A percentile compares a stretch with the other conserved stretches of the same genome.
phyloP scores from a whole-genome alignment of 345 rosid species.

The Acer negundo region DNA sequence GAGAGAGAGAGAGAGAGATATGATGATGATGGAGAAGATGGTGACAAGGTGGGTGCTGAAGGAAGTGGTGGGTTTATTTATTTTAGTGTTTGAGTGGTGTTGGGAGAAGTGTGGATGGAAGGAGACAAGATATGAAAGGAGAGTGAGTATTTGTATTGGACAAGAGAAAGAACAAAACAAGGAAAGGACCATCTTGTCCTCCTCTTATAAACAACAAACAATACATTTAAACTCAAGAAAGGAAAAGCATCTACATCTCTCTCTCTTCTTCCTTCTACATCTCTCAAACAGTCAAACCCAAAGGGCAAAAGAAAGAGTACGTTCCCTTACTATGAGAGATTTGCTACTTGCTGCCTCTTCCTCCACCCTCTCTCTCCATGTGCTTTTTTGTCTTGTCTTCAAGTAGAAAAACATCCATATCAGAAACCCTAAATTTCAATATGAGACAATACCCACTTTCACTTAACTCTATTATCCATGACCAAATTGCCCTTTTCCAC shows the following conservation, averaged over 20 bases:
- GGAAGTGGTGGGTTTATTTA: conserved; percentile 16
- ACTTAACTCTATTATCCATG: background rate
- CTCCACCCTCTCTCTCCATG: conserved; percentile 38
- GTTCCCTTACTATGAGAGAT: conserved; percentile 4
- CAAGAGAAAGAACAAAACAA: conserved; percentile 42
- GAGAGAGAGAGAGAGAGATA: background rate
- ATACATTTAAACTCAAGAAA: conserved; percentile 15
- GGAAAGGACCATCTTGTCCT: conserved; percentile 62
- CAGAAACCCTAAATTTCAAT: conserved; percentile 9
- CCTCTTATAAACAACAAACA: conserved; percentile 25
- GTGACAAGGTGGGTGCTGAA: conserved; percentile 20
- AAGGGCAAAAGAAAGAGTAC: background rate
- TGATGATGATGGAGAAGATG: conserved; percentile 25
- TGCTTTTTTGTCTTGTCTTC: conserved; percentile 55
- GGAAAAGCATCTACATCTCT: conserved; percentile 23
- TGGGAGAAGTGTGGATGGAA: conserved; percentile 32
- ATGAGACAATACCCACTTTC: conserved; percentile 36
- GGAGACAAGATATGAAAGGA: conserved; percentile 46
- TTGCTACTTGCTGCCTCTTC: conserved; percentile 2
- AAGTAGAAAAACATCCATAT: conserved; percentile 42
- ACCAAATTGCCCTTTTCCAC: conserved; percentile 24
- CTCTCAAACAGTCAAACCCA: too few relatives aligned
- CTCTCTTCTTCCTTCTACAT: background rate
- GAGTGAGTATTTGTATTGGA: conserved; percentile 29
- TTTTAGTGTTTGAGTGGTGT: conserved; percentile 25